Conservation (phyloP, 495 filamentous ascomycete species). For the Thermothielavioides terrestris region DNA sequence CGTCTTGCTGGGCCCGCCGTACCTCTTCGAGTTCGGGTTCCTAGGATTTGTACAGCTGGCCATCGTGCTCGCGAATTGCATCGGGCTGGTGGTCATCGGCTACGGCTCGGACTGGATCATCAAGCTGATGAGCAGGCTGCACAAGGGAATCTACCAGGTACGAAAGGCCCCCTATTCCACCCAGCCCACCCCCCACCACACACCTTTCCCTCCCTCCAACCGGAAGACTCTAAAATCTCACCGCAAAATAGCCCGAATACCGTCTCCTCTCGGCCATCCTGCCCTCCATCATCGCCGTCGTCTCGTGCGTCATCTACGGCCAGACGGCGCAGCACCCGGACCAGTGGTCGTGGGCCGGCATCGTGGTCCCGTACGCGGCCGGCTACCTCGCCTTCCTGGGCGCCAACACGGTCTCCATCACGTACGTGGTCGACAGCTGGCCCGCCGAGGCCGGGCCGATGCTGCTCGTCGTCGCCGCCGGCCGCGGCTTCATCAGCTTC, state of each 20-base stretch:
- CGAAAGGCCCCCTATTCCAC: background rate
- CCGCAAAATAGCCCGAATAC: background rate
- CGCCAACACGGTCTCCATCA: background rate
- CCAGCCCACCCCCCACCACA: background rate
- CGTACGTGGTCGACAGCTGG: constrained; percentile 1
- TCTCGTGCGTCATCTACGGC: constrained; percentile 1
- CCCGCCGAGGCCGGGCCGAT: background rate
- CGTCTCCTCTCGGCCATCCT: background rate
- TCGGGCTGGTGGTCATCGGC: background rate
- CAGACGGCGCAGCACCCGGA: background rate
- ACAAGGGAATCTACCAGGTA: background rate
- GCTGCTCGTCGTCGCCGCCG: background rate
- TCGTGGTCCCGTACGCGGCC: background rate
- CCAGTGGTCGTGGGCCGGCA: background rate
- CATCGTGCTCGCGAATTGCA: background rate
- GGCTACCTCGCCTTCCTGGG: background rate
- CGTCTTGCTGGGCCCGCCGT: background rate
- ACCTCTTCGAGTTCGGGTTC: background rate
- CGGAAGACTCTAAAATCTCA: background rate
- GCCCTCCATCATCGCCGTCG: background rate
- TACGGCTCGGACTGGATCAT: constrained; percentile 1
- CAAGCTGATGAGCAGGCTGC: background rate
- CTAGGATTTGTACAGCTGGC: background rate
- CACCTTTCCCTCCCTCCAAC: too few species aligned
- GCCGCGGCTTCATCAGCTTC: constrained; percentile 1